These are phyloP conservation scores for Trichoderma cornu-damae DNA, from an alignment of 2,329 filamentous ascomycete genomes.

Conservation along the genomic window DNA sequence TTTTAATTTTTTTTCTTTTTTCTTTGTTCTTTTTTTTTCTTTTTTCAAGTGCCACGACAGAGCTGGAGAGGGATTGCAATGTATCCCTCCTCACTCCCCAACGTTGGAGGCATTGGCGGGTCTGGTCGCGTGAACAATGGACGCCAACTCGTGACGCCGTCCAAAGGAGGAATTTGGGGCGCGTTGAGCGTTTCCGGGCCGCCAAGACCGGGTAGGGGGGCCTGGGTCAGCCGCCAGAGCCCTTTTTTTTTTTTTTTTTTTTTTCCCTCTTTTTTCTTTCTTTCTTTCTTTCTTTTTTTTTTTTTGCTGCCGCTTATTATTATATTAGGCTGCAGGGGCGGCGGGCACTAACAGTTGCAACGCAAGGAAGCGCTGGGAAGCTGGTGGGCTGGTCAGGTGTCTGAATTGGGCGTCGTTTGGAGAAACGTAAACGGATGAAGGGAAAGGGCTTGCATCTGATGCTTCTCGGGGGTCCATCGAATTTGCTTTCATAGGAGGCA, in stretches of 20 bases:
- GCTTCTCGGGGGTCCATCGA: too few species aligned
- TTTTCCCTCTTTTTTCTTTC: too few species aligned
- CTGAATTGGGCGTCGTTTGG: background rate
- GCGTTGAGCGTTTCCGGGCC: background rate
- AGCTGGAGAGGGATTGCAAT: background rate
- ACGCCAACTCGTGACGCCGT: background rate
- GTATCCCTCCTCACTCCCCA: background rate
- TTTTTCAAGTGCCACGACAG: background rate
- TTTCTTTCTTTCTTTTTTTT: too few species aligned
- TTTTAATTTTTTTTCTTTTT: too few species aligned
- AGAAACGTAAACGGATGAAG: background rate
- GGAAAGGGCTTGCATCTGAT: too few species aligned
- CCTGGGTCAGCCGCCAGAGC: slow-evolving; percentile 9
- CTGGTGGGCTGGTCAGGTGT: background rate
- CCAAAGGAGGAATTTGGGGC: background rate
- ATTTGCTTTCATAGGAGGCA: background rate
- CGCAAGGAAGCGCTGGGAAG: background rate
- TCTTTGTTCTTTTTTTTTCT: background rate
- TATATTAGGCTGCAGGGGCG: background rate
- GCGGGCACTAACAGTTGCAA: background rate
- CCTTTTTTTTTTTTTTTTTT: too few species aligned
- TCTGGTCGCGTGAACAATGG: slow-evolving; percentile 5
- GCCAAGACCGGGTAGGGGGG: background rate
- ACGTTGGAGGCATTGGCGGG: background rate
- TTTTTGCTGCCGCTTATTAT: too few species aligned